Conservation (phyloP, 495 filamentous ascomycete species). For the Bacidia rubella region DNA sequence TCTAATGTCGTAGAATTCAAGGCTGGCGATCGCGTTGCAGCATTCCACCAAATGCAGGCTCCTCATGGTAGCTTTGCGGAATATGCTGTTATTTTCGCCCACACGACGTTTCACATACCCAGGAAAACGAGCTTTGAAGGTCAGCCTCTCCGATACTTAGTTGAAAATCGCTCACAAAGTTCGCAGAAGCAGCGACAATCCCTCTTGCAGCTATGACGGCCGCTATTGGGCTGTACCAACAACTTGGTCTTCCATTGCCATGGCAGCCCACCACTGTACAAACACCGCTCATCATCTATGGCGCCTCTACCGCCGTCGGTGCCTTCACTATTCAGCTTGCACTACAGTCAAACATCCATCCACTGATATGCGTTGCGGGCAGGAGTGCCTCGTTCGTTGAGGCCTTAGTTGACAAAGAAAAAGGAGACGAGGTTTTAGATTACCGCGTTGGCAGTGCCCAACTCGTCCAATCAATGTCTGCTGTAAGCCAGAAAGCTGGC, state of each 20-base stretch:
- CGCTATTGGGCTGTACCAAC: conserved; percentile 46
- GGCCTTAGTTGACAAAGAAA: conserved; percentile 42
- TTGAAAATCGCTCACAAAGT: background rate
- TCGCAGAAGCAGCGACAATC: conserved; percentile 50
- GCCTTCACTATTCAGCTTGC: conserved; percentile 57
- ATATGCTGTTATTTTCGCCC: conserved; percentile 49
- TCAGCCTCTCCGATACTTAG: conserved; percentile 14
- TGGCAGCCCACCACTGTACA: conserved; percentile 37
- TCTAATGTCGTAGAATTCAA: conserved; percentile 47
- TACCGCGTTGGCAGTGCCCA: conserved; percentile 49
- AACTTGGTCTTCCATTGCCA: conserved; percentile 48
- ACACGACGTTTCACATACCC: conserved; percentile 59
- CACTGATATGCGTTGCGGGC: conserved; percentile 58
- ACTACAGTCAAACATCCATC: conserved; percentile 53
- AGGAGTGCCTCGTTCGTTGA: conserved; percentile 41
- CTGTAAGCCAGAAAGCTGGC: conserved; percentile 25
- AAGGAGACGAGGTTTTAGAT: conserved; percentile 59
- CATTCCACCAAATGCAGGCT: conserved; percentile 49
- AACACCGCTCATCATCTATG: conserved; percentile 51
- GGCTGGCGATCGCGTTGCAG: conserved; percentile 54
- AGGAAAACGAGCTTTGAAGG: conserved; percentile 53
- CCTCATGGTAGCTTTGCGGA: conserved; percentile 53
- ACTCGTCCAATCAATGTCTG: conserved; percentile 36
- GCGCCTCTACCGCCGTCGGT: conserved; percentile 53
- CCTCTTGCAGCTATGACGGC: conserved; percentile 66